Evolutionary conservation across 2,329 filamentous ascomycete species (phyloP).

Genomic region (Tricladium varicosporioides): DNA sequence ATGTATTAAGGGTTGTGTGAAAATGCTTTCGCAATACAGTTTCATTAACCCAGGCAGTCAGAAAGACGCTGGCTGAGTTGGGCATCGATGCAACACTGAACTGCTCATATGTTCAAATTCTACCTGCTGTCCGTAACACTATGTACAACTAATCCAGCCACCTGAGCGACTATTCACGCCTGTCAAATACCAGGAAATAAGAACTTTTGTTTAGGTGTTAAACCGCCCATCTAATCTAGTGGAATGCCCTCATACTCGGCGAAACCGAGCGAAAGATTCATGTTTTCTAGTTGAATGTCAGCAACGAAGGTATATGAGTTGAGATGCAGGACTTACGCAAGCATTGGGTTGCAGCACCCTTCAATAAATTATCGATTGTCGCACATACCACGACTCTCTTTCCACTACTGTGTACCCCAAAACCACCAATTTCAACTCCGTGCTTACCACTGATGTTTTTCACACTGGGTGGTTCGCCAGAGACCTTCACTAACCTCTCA

Average conservation of each 20-base stretch:
- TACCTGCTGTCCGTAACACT: neutral
- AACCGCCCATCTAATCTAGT: conserved; percentile 28
- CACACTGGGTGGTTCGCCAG: conserved; percentile 82
- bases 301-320: neutral
- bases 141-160: neutral
- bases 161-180: neutral
- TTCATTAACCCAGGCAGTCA: neutral
- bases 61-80: neutral
- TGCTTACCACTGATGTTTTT: conserved; percentile 84
- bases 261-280: conserved; percentile 89
- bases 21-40: neutral
- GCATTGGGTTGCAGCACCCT: conserved; percentile 91
- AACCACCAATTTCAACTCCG: conserved; percentile 89
- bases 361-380: conserved; percentile 90
- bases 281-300: conserved; percentile 63
- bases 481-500: conserved; percentile 90
- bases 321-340: conserved; percentile 62
- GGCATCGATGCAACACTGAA: neutral
- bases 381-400: conserved; percentile 93
- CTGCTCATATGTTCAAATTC: neutral
- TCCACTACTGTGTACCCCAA: conserved; percentile 85
- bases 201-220: conserved; percentile 2
- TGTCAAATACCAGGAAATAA: neutral
- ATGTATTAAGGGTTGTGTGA: neutral
- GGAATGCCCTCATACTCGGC: conserved; percentile 88